phyloP scores from a whole-genome alignment of 306 rosid species.

The Psophocarpus tetragonolobus region DNA sequence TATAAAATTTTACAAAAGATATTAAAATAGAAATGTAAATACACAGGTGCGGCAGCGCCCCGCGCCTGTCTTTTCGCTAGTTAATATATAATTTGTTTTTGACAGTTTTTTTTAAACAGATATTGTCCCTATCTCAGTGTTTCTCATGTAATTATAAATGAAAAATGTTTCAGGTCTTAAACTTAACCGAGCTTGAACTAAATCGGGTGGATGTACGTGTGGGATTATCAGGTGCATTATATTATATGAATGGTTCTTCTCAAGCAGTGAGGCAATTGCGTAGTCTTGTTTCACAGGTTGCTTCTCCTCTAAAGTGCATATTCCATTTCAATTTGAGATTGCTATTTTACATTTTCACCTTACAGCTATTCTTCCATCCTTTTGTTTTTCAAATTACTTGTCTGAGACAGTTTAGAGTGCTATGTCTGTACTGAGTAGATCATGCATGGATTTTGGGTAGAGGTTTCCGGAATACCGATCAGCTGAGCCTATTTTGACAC shows the following conservation, averaged over 20 bases:
- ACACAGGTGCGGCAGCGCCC: too few species aligned
- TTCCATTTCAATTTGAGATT: constrained; percentile 12
- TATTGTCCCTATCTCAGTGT: neutral
- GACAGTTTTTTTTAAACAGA: neutral
- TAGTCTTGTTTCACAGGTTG: constrained; percentile 95
- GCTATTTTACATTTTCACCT: constrained; percentile 32
- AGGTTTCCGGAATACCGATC: neutral
- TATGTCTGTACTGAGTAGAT: neutral
- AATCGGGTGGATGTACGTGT: constrained; percentile 96
- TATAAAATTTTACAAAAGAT: too few species aligned
- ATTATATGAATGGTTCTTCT: constrained; percentile 98
- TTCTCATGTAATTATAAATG: constrained; percentile 33
- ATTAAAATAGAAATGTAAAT: too few species aligned
- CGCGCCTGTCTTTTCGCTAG: too few species aligned
- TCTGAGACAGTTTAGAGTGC: neutral
- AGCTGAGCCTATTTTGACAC: constrained; percentile 10
- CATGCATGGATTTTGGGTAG: constrained; percentile 20
- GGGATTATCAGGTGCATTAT: constrained; percentile 87
- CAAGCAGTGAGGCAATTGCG: constrained; percentile 98
- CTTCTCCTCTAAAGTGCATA: constrained; percentile 34
- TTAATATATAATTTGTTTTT: neutral
- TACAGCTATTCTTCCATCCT: neutral
- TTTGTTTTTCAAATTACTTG: neutral
- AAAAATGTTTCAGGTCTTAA: constrained; percentile 74
- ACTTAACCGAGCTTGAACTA: constrained; percentile 91